Evolutionary conservation across 768 basidiomycete genomes (phyloP), one percentile per base, ranked within the genome.

Genomic region (Amyloporia xantha): DNA sequence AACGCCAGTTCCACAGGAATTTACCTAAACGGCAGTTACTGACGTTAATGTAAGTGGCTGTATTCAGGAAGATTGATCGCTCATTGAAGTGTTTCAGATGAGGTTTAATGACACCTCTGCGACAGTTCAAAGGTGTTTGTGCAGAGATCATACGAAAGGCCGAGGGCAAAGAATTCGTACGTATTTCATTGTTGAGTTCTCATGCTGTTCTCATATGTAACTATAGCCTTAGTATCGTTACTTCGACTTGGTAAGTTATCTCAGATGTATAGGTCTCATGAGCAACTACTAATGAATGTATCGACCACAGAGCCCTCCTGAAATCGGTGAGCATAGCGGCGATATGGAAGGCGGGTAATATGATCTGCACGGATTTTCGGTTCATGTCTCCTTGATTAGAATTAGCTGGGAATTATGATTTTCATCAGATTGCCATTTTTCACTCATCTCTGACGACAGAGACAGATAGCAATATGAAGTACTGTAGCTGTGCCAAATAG

Each of bases 61-160:
- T 48, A 39, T 21, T 47, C 5, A 15, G 1, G 11, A 38, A 7
- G 12, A 13, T 9, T 39, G 6, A 13, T 39, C 7, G 21, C 3
- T 50, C 54, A 45, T 35, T 10, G 10, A 10, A 35, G 23, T 3
- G 48, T 53, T 47, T 55, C 47, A 93, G 90, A 86, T 98, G 95
- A 95, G 83, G 84, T 27, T 93, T 92, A 0, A 98, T 98, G 94
- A 93, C 94, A 0, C 94, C 95, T 6, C 75, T 98, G 30, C 79
- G 96, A 30, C 96, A 99, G 63, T 98, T 98, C 76, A 91, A 86
- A 64, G 85, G 86, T 55, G 84, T 95, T 0, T 93, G 91, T 0
- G 64, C 75, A 17, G 91, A 95, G 41, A 83, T 95, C 27, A 71
- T 94, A 41, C 71, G 88, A 23, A 92, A 94, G 61, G 93, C 94